Evolutionary conservation across 2,329 filamentous ascomycete genomes (phyloP), one percentile per base, ranked within the genome.

Genomic region (Geosmithia morbida): DNA sequence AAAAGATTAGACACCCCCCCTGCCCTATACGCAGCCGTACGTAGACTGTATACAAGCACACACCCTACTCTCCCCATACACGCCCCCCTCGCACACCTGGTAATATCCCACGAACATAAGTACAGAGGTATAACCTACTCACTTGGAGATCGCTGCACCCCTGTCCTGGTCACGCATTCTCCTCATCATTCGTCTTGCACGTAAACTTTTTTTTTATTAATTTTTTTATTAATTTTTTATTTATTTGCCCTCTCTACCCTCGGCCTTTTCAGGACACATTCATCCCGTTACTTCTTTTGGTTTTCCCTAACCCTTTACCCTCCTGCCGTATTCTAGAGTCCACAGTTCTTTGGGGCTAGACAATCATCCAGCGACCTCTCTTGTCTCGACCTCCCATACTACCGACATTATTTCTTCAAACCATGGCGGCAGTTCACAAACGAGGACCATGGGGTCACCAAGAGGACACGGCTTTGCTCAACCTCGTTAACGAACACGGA

Each of bases 371-470:
- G n/a, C n/a, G n/a, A n/a, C n/a, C n/a, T n/a, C n/a, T n/a, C n/a
- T n/a, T n/a, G n/a, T 41, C 39, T 10, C 40, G 40, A 4, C 40
- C n/a, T 42, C 40, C 40, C 40, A 42, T 42, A 17, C 40, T 7
- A 18, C 8, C 40, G 40, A 42, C 19, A 6, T 11, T 16, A 2
- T 16, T 26, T 7, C 14, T 19, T 7, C 19, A 16, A 17, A 26
- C 18, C 19, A 43, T 43, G 22, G 13, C 44, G 26, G 13, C 7
- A 14, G 10, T 29, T 14, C 33, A 66, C 44, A 58, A 62, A 53
- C 78, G 86, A 66, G 87, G 87, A 49, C 87, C 87, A 49, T 94
- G 87, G 87, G 84, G 86, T 52, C 79, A 81, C 56, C 71, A 74
- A 46, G 87, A 94, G 65, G 87, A 94, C 61, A 66, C 72, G 45